Percentiles rank a stretch among this genome's conserved stretches.
Conservation (phyloP, 768 basidiomycete genomes). For the Pleurotus tuber-regium region DNA sequence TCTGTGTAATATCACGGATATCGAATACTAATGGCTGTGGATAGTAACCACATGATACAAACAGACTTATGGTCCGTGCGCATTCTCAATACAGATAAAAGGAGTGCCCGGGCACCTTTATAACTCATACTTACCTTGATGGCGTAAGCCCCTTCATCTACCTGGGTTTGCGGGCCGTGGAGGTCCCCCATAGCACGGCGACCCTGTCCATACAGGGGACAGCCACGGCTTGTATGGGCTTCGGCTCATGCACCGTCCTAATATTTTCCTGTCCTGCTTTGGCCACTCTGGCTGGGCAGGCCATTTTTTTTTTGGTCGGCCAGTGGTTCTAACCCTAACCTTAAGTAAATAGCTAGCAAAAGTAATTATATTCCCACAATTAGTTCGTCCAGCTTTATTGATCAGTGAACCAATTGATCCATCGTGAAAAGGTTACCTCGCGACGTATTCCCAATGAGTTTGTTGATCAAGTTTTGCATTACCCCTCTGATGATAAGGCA, state of each 20-base stretch:
- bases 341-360: too few species aligned
- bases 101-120: neutral
- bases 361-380: too few species aligned
- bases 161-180: conserved; percentile 55
- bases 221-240: conserved; percentile 59
- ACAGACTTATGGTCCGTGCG: conserved; percentile 35
- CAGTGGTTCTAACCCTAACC: conserved; percentile 37
- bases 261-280: conserved; percentile 61
- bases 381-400: too few species aligned
- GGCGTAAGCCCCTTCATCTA: conserved; percentile 54
- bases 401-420: too few species aligned
- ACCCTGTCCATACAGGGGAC: conserved; percentile 65
- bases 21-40: too few species aligned
- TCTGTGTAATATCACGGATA: too few species aligned
- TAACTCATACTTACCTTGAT: conserved; percentile 64
- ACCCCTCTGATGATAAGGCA: too few species aligned
- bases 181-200: conserved; percentile 68
- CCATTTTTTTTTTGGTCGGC: conserved; percentile 27
- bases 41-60: too few species aligned
- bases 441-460: too few species aligned
- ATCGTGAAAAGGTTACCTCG: too few species aligned
- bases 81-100: conserved; percentile 29
- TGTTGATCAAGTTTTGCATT: too few species aligned
- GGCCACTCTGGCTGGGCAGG: conserved; percentile 48
- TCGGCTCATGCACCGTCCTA: conserved; percentile 68